Conservation (phyloP, 2,329 filamentous ascomycete species). For the Scedosporium aurantiacum region DNA sequence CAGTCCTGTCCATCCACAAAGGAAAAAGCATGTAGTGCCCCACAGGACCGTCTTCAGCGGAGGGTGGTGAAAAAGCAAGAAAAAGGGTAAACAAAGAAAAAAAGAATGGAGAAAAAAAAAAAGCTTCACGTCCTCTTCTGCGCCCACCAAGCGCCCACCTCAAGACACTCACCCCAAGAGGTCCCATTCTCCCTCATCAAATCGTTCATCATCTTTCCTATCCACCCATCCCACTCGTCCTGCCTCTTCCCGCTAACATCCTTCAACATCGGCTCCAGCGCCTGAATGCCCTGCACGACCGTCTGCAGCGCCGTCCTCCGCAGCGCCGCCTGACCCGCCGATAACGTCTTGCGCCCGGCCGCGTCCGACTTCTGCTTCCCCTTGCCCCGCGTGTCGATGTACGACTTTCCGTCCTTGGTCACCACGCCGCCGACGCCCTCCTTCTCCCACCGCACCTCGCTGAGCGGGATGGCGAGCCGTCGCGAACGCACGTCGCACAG, state of each 20-base stretch:
- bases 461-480: slow-evolving; percentile 75
- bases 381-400: slow-evolving; percentile 42
- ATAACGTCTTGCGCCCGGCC: slow-evolving; percentile 39
- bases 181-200: slow-evolving; percentile 69
- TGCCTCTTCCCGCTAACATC: slow-evolving; percentile 77
- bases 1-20: background rate
- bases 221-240: slow-evolving; percentile 89
- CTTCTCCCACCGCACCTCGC: slow-evolving; percentile 77
- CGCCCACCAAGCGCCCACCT: slow-evolving; percentile 78
- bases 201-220: slow-evolving; percentile 75
- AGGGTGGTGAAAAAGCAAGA: background rate
- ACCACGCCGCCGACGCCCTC: slow-evolving; percentile 56
- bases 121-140: slow-evolving; percentile 44
- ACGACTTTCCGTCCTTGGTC: slow-evolving; percentile 49
- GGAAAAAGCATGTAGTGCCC: too few species aligned
- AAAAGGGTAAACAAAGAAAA: background rate
- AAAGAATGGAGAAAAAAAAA: background rate
- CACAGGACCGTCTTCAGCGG: background rate
- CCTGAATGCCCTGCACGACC: slow-evolving; percentile 73
- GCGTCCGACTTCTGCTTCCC: slow-evolving; percentile 23
- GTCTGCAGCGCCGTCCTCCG: slow-evolving; percentile 71
- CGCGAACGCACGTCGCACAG: slow-evolving; percentile 60
- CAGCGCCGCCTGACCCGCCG: slow-evolving; percentile 59
- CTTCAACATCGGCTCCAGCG: slow-evolving; percentile 69
- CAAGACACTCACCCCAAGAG: slow-evolving; percentile 75